Evolutionary conservation across 495 filamentous ascomycete species (phyloP), one percentile per base, ranked within the genome.

Genomic region (Xylaria castorea): DNA sequence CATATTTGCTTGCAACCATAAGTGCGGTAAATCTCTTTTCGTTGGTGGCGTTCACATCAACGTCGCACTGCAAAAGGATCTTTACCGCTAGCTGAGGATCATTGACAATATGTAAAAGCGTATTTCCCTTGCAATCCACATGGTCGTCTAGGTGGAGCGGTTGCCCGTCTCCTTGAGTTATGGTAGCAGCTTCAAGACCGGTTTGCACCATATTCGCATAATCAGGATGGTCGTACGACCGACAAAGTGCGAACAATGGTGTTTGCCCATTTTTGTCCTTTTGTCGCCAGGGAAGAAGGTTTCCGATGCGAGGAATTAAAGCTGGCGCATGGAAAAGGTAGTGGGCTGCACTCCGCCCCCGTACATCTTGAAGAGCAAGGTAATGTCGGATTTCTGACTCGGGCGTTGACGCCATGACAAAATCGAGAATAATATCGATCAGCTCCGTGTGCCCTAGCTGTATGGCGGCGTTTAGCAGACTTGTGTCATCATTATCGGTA

Each of bases 1-100:
- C 96, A 76, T 97, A 99, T 81, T 99, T 99, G 85, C 94, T 97
- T n/a, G 95, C 95, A 69, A 98, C 93, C 97, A 99, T 99, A 65
- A 99, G 84, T 1, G 97, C 90, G 0, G 97, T 99, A 76, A 98
- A 98, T 61, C 87, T 91, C 84, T 94, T 97, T 77, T 98, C 97
- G 76, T 99, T 99, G 0, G 91, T 92, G 0, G 96, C 96, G 81
- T 99, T 99, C 46, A 94, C 93, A 79, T 98, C 94, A 22, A 93
- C 91, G 75, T 99, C 97, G 80, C 94, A 96, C 53, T 91, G 88
- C 66, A 90, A 84, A 3, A 99, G 83, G 32, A 97, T 93, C 46
- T 88, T 88, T 36, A 89, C 72, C 1, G 92, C 93, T 68, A 98
- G 86, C 36, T 91, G 86, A 25, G 93, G 89, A 74, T 98, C 94